phyloP scores from a whole-genome alignment of 2,329 filamentous ascomycete genomes.

The Colletotrichum sp. region DNA sequence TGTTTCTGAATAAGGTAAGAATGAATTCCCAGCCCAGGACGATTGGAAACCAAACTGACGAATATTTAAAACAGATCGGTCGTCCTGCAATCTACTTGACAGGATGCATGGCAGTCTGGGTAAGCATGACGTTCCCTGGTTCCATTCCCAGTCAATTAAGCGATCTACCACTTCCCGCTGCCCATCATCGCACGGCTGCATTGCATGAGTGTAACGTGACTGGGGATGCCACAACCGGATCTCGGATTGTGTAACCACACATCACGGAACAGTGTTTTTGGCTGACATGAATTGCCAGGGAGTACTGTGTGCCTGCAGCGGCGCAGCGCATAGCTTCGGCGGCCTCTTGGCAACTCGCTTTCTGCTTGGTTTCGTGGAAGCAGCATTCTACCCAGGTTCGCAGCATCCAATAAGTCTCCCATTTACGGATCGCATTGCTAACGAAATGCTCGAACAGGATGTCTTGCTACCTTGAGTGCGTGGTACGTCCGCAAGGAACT shows the following conservation, averaged over 20 bases:
- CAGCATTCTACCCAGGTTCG: slow-evolving; percentile 33
- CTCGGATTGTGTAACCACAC: background rate
- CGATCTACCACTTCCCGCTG: slow-evolving; percentile 12
- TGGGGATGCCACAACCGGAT: background rate
- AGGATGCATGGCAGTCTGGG: slow-evolving; percentile 26
- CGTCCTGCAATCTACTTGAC: slow-evolving; percentile 12
- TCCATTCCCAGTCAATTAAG: slow-evolving; percentile 42
- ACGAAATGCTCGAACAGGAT: background rate
- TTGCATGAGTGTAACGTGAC: slow-evolving; percentile 5
- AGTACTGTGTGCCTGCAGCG: slow-evolving; percentile 18
- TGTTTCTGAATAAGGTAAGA: slow-evolving; percentile 16
- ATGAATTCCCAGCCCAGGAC: fast-evolving
- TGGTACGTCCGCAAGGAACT: slow-evolving; percentile 19
- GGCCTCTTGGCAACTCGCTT: slow-evolving; percentile 16
- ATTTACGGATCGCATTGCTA: background rate
- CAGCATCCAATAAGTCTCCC: background rate
- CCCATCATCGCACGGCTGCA: background rate
- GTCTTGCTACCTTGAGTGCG: slow-evolving; percentile 11
- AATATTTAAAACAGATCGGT: slow-evolving; percentile 22
- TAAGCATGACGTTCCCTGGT: slow-evolving; percentile 28
- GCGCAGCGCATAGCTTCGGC: background rate
- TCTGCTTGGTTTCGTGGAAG: slow-evolving; percentile 18
- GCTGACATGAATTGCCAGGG: background rate
- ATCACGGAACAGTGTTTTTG: background rate
- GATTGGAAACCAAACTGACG: fast-evolving